Evolutionary conservation across 169 alveolate genomes (phyloP).

Genomic region (Plasmodium blacklocki): DNA sequence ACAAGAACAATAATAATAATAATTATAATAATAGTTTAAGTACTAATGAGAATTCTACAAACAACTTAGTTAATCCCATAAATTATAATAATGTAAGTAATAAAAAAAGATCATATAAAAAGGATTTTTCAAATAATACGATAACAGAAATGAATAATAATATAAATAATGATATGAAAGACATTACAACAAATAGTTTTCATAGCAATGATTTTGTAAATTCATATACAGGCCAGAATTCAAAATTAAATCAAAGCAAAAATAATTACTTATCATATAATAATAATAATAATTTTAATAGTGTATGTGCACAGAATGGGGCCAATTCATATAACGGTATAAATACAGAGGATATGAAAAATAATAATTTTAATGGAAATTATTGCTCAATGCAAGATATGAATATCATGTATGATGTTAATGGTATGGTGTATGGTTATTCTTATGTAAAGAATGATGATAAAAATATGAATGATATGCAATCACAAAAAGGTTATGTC

Average conservation of each 20-base stretch:
- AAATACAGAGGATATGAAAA: slow-evolving; percentile 15
- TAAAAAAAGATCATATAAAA: slow-evolving; percentile 1
- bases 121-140: slow-evolving; percentile 6
- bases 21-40: not conserved
- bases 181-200: not conserved
- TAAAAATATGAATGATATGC: slow-evolving; percentile 18
- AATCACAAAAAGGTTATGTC: slow-evolving; percentile 24
- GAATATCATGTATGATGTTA: slow-evolving; percentile 21
- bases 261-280: slow-evolving; percentile 9
- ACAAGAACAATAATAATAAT: not conserved
- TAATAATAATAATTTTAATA: slow-evolving; percentile 8
- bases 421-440: slow-evolving; percentile 1
- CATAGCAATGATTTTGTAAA: slow-evolving; percentile 9
- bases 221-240: not conserved
- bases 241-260: slow-evolving; percentile 19
- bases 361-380: not conserved
- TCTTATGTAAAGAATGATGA: slow-evolving; percentile 24
- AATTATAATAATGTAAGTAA: slow-evolving; percentile 1
- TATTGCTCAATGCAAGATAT: slow-evolving; percentile 9
- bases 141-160: slow-evolving; percentile 4
- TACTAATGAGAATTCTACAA: not conserved
- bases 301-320: not conserved
- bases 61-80: not conserved
- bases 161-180: slow-evolving; percentile 6
- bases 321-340: not conserved